phyloP scores from a whole-genome alignment of 495 filamentous ascomycete genomes.

The Chaetomidium leptoderma region DNA sequence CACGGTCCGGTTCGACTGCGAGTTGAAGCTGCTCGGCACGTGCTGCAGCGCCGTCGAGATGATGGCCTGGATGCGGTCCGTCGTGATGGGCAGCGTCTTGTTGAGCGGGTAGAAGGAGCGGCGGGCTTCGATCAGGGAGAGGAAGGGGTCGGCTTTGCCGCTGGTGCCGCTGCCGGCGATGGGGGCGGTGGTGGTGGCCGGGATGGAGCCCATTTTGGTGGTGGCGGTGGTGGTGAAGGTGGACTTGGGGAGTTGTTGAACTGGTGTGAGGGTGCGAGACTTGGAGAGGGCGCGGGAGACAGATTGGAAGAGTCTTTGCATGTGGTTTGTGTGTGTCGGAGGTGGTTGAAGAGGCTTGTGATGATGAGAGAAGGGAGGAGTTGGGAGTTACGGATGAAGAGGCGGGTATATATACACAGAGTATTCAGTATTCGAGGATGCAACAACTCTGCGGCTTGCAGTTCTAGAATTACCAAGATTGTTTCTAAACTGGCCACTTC shows the following conservation, averaged over 20 bases:
- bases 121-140: constrained; percentile 52
- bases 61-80: constrained; percentile 53
- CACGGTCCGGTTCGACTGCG: constrained; percentile 57
- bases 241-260: not conserved
- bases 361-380: not conserved
- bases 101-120: constrained; percentile 57
- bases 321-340: not conserved
- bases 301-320: constrained; percentile 1
- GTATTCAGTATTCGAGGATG: not conserved
- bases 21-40: constrained; percentile 62
- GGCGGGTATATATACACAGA: constrained; percentile 5
- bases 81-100: constrained; percentile 49
- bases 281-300: constrained; percentile 3
- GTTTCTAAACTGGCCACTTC: not conserved
- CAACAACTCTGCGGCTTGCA: not conserved
- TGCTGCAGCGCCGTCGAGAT: constrained; percentile 51
- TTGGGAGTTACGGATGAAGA: not conserved
- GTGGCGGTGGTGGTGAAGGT: constrained; percentile 17
- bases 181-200: constrained; percentile 7
- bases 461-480: not conserved
- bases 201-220: constrained; percentile 18
- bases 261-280: not conserved
- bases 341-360: not conserved
- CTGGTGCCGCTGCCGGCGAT: too few species aligned
- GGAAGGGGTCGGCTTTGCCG: constrained; percentile 40